These are phyloP conservation scores for Davidsoniella eucalypti DNA, from an alignment of 2,329 filamentous ascomycete genomes.

Conservation along the genomic window DNA sequence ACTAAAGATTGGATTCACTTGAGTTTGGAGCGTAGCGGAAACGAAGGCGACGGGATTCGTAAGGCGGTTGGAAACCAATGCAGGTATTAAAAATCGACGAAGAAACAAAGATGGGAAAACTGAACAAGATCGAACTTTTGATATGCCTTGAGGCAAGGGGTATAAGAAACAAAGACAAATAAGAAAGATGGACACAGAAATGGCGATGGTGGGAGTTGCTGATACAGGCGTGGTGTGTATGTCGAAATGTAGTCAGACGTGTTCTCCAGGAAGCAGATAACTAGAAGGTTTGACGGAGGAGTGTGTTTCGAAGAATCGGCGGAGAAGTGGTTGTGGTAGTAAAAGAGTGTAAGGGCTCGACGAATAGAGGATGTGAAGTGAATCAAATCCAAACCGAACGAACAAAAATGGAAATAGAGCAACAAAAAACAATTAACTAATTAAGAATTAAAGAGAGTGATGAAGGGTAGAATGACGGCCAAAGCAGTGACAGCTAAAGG, in stretches of 20 bases:
- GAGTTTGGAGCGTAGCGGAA: not conserved
- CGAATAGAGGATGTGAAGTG: too few relatives aligned
- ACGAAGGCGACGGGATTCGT: not conserved
- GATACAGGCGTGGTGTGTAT: too few relatives aligned
- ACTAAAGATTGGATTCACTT: not conserved
- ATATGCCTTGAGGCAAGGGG: slow-evolving; percentile 9
- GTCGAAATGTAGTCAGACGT: too few relatives aligned
- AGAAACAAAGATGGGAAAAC: not conserved
- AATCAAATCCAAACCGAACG: too few relatives aligned
- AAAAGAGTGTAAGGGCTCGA: too few relatives aligned
- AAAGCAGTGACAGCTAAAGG: slow-evolving; percentile 14
- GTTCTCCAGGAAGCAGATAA: too few relatives aligned
- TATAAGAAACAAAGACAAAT: slow-evolving; percentile 6
- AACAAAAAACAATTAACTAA: slow-evolving; percentile 9
- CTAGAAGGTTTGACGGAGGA: too few relatives aligned
- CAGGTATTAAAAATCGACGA: not conserved
- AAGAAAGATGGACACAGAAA: not conserved
- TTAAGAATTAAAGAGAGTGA: slow-evolving; percentile 13
- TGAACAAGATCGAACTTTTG: slow-evolving; percentile 1
- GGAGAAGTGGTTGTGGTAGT: too few relatives aligned
- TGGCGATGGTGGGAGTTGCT: too few relatives aligned
- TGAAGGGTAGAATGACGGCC: slow-evolving; percentile 7
- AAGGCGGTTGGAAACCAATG: not conserved
- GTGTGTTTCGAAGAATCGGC: too few relatives aligned
- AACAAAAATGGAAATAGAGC: not conserved